A percentile compares a stretch with the other conserved stretches of the same genome.
phyloP scores from a whole-genome alignment of 352 stramenopile genomes.

The Albugo candida region DNA sequence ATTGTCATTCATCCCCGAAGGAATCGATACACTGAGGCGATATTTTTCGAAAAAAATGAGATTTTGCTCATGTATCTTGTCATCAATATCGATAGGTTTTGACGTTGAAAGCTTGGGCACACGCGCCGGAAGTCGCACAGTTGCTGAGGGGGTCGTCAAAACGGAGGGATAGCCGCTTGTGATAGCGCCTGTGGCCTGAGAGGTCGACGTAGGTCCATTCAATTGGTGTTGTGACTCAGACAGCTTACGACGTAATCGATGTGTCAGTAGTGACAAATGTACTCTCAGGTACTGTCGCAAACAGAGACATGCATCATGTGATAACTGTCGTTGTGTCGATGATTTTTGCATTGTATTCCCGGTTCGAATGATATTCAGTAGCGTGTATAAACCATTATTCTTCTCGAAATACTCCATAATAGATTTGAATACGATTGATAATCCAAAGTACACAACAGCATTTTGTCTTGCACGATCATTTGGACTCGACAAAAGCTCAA shows the following conservation, averaged over 20 bases:
- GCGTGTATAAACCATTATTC: conserved; percentile 59
- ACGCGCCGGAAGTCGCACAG: conserved; percentile 37
- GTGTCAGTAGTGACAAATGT: conserved; percentile 51
- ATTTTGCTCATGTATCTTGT: conserved; percentile 70
- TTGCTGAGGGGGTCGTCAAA: conserved; percentile 6
- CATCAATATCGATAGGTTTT: conserved; percentile 65
- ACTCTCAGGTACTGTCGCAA: conserved; percentile 70
- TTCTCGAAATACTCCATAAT: conserved; percentile 75
- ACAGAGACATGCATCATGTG: conserved; percentile 67
- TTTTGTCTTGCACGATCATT: conserved; percentile 70
- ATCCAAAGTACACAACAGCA: conserved; percentile 63
- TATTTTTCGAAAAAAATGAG: conserved; percentile 73
- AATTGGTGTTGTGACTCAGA: conserved; percentile 34
- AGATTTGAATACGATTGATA: conserved; percentile 58
- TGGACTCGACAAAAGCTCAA: conserved; percentile 41
- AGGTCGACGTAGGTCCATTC: conserved; percentile 17
- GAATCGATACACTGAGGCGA: conserved; percentile 37
- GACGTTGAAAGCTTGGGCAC: conserved; percentile 52
- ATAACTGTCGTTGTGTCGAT: conserved; percentile 51
- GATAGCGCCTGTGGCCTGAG: conserved; percentile 26
- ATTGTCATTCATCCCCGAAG: conserved; percentile 15
- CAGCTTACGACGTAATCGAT: conserved; percentile 41
- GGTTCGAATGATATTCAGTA: conserved; percentile 71
- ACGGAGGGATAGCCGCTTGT: not conserved
- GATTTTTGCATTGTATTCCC: conserved; percentile 50